Evolutionary conservation across 2,329 filamentous ascomycete genomes (phyloP), one percentile per base, ranked within the genome.

Genomic region (Botrytis pseudocinerea): DNA sequence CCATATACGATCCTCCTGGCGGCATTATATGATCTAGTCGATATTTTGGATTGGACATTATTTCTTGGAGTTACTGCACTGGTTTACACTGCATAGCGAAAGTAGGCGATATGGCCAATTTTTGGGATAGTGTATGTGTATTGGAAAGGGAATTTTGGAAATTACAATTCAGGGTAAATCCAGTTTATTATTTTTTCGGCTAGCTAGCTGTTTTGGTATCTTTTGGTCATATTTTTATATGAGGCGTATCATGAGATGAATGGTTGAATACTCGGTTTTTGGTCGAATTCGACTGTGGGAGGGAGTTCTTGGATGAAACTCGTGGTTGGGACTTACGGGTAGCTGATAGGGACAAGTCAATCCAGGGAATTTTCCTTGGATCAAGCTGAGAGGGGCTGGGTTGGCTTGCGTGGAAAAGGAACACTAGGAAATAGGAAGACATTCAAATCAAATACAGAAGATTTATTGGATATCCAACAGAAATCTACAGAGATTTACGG

Each of bases 1-100:
- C 75, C 64, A 73, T 70, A 65, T 79, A 79, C 62, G 78, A 80
- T 74, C 79, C 79, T 48, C 80, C 80, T 60, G 80, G 80, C 40
- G 80, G 80, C 38, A 80, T 81, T 64, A 80, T 81, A 75, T 81
- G 72, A 78, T 46, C 48, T 69, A 20, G 54, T 63, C 62, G 69
- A 63, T 48, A 66, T 61, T 62, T 65, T 70, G 65, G 38, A 54
- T 70, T n/a, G 40, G 42, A 65, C 18, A 63, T 60, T 68, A 68
- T 68, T 64, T 66, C 46, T 69, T 71, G 59, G 59, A 69, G 54
- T 73, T 73, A 65, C 46, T 70, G 64, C 59, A 46, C 28, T 70
- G 71, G 40, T 59, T 70, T 42, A 60, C 48, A 57, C 69, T 70
- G 57, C 65, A 70, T 70, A 64, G 65, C 59, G 48, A 70, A 73